Base-by-base conservation (phyloP, 176 grass and related monocot species). In the Pontederia crassipes region DNA sequence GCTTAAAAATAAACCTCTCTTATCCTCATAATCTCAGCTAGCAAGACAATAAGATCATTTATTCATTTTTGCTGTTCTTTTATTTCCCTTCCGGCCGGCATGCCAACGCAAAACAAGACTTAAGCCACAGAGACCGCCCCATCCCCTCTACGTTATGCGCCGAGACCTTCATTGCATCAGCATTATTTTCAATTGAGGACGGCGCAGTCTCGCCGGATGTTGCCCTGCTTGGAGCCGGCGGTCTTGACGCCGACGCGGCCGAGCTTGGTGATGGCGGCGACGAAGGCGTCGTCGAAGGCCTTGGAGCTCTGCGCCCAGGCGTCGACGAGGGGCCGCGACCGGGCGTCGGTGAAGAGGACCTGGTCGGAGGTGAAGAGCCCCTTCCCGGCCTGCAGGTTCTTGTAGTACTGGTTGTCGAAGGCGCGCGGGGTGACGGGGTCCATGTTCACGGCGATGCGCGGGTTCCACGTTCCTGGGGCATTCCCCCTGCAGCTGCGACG, bases 351-450 rank as follows among this genome's bases (percentile, higher is more conserved):
- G 11, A 56, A 69, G 15, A 69, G 52, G 50, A 46, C 35, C 52
- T 68, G 66, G 66, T 68, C 66, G 10, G 66, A 68, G 28, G 49
- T 20, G 15, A 68, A 68, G 26, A 68, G 65, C 4, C 65, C 65
- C 65, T 18, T 55, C 13, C 65, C 65, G 7, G 17, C 14, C 26
- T 68, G 65, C 15, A 68, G 65, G 52, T 68, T 68, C 65, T 68
- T 45, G 51, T 55, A 68, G 66, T 68, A 68, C 26, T 55, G 66
- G 66, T 68, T 56, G 9, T 68, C 66, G 15, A 56, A 68, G 4
- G 2, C 8, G 4, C 27, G 52, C 3, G 66, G 66, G 9, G 52
- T 68, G 3, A 46, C 9, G 1, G 66, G 52, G 28, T 68, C 66
- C 51, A 56, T 55, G 52, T 55, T 8, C n/a, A 68, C 12, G 2